Conservation (phyloP, 2,329 filamentous ascomycete genomes). For the Cryoendolithus antarcticus region DNA sequence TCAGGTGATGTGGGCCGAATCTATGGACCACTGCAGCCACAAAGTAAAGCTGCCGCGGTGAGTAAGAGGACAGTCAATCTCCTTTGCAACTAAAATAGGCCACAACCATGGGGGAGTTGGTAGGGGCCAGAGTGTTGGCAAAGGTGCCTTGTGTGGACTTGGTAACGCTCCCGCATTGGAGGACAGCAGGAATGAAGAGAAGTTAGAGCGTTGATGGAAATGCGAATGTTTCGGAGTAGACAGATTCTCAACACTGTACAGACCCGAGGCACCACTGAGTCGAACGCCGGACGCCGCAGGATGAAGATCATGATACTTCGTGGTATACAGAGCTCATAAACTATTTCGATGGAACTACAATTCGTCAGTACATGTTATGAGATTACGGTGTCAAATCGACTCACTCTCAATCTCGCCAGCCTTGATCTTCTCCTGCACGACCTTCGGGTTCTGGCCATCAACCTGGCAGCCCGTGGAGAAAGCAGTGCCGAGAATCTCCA, state of each 20-base stretch:
- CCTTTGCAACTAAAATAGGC: slow-evolving; percentile 76
- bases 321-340: background rate
- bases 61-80: slow-evolving; percentile 44
- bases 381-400: slow-evolving; percentile 24
- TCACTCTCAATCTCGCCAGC: slow-evolving; percentile 91
- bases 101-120: slow-evolving; percentile 53
- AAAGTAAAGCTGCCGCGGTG: slow-evolving; percentile 26
- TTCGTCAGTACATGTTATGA: background rate
- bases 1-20: slow-evolving; percentile 46
- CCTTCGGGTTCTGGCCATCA: slow-evolving; percentile 89
- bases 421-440: slow-evolving; percentile 78
- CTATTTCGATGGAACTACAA: slow-evolving; percentile 19
- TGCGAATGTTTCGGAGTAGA: slow-evolving; percentile 4
- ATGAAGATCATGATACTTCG: too few relatives aligned
- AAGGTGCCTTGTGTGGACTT: slow-evolving; percentile 30
- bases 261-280: too few relatives aligned
- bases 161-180: background rate
- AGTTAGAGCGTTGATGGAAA: background rate
- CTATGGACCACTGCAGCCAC: slow-evolving; percentile 61
- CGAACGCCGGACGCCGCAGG: slow-evolving; percentile 6
- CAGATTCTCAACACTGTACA: too few relatives aligned
- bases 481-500: slow-evolving; percentile 92
- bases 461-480: slow-evolving; percentile 98
- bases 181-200: background rate
- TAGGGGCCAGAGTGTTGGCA: slow-evolving; percentile 76